phyloP scores from a whole-genome alignment of 352 stramenopile genomes.

The Globisporangium mamillatum region DNA sequence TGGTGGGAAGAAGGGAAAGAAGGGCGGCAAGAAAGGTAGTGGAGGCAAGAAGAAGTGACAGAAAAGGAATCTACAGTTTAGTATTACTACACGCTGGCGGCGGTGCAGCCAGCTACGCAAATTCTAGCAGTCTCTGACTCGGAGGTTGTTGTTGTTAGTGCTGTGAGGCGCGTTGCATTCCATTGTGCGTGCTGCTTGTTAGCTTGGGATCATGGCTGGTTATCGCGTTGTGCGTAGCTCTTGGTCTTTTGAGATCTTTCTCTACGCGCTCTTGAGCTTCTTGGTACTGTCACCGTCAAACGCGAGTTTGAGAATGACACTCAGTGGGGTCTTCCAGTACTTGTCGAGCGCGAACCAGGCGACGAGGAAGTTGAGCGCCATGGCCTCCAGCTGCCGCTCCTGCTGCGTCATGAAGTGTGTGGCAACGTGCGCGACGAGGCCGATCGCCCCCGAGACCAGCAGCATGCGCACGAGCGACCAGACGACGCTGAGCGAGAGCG shows the following conservation, averaged over 20 bases:
- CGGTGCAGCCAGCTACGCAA: neutral
- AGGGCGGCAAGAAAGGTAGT: constrained; percentile 3
- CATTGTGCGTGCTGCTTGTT: constrained; percentile 12
- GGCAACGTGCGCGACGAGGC: constrained; percentile 51
- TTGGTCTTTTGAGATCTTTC: neutral
- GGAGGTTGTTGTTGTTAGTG: neutral
- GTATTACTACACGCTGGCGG: neutral
- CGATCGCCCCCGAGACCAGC: constrained; percentile 36
- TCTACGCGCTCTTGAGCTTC: constrained; percentile 30
- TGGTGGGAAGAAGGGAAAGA: constrained; percentile 32
- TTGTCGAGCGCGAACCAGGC: constrained; percentile 74
- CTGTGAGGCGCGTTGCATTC: constrained; percentile 10
- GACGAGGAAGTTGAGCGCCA: constrained; percentile 55
- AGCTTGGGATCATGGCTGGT: neutral
- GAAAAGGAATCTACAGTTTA: neutral
- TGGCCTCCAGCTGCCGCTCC: constrained; percentile 49
- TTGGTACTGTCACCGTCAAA: neutral
- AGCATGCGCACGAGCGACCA: constrained; percentile 49
- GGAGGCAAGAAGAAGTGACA: constrained; percentile 32
- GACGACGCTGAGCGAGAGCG: constrained; percentile 33
- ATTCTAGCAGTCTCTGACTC: neutral
- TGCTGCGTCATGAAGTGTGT: constrained; percentile 53
- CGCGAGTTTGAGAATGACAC: constrained; percentile 27
- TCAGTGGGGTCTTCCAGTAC: constrained; percentile 59
- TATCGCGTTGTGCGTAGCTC: neutral